These are phyloP conservation scores for Fragaria nilgerrensis DNA, from an alignment of 306 rosid species.

Conservation along the genomic window DNA sequence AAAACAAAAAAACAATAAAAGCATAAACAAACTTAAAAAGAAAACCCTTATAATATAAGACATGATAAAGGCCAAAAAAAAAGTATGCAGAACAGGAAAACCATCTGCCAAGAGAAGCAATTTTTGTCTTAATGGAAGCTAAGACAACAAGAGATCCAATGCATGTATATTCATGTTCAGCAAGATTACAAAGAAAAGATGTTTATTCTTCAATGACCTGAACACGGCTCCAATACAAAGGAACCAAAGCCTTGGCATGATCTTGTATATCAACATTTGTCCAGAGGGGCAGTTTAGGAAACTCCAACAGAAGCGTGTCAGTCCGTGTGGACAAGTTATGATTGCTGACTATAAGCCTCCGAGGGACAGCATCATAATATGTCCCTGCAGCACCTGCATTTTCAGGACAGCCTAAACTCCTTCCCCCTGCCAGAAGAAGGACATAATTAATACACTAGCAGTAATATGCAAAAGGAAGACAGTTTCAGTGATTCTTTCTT, in stretches of 20 bases:
- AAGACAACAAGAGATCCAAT: not conserved
- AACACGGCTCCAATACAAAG: conserved; percentile 94
- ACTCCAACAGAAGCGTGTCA: conserved; percentile 84
- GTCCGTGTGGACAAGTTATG: conserved; percentile 76
- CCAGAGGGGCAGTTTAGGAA: conserved; percentile 94
- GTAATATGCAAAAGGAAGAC: not conserved
- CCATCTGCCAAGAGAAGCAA: conserved; percentile 1
- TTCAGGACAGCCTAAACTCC: conserved; percentile 82
- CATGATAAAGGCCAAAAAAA: not conserved
- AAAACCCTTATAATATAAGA: not conserved
- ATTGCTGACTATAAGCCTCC: conserved; percentile 77
- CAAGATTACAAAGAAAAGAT: conserved; percentile 12
- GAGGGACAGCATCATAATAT: conserved; percentile 91
- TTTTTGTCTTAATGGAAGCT: not conserved
- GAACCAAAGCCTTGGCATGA: conserved; percentile 95
- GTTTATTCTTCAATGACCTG: conserved; percentile 60
- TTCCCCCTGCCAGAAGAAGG: conserved; percentile 57
- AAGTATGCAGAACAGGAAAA: not conserved
- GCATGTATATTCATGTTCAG: conserved; percentile 11
- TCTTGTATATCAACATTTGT: conserved; percentile 78
- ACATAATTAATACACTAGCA: not conserved
- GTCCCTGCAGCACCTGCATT: conserved; percentile 97
- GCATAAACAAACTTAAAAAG: not conserved
- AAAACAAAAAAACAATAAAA: not conserved
- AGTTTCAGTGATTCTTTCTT: not conserved